These are phyloP conservation scores for Pseudozyma pruni DNA, from an alignment of 1,284 basidiomycete species.

Conservation along the genomic window DNA sequence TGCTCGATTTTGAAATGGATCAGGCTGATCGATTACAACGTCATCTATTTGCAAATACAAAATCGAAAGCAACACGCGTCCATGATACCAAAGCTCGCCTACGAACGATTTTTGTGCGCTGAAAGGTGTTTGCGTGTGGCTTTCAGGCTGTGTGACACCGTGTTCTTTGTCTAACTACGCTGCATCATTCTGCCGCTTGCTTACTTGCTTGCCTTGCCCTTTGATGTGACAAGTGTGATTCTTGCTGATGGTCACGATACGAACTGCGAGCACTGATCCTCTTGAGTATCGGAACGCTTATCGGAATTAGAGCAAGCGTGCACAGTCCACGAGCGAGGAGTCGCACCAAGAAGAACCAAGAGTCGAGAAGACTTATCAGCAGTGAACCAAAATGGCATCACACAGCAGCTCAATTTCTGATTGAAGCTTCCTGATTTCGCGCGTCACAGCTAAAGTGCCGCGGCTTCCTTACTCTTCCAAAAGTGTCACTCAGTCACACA, in stretches of 20 bases:
- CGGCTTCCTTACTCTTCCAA: not conserved
- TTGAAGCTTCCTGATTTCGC: not conserved
- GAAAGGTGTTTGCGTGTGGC: slow-evolving; percentile 5
- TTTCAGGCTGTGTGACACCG: not conserved
- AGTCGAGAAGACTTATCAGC: no score
- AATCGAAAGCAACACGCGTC: not conserved
- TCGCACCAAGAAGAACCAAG: not conserved
- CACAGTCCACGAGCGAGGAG: not conserved
- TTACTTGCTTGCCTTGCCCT: no score
- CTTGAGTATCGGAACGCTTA: no score
- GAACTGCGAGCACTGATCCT: no score
- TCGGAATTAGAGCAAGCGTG: no score
- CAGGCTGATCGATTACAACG: slow-evolving; percentile 21
- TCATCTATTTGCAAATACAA: slow-evolving; percentile 1
- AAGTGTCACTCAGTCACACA: not conserved
- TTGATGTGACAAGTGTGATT: no score
- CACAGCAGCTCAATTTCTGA: slow-evolving; percentile 1
- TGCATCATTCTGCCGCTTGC: no score
- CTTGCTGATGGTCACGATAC: no score
- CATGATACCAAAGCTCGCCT: not conserved
- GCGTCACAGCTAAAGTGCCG: slow-evolving; percentile 4
- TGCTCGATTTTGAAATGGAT: slow-evolving; percentile 10
- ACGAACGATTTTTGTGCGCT: not conserved
- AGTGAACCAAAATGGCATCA: slow-evolving; percentile 1
- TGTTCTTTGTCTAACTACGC: not conserved